Percentiles rank a stretch among this genome's conserved stretches.
Evolutionary conservation across 441 rosid genomes (phyloP).

Genomic region (Theobroma grandiflorum): DNA sequence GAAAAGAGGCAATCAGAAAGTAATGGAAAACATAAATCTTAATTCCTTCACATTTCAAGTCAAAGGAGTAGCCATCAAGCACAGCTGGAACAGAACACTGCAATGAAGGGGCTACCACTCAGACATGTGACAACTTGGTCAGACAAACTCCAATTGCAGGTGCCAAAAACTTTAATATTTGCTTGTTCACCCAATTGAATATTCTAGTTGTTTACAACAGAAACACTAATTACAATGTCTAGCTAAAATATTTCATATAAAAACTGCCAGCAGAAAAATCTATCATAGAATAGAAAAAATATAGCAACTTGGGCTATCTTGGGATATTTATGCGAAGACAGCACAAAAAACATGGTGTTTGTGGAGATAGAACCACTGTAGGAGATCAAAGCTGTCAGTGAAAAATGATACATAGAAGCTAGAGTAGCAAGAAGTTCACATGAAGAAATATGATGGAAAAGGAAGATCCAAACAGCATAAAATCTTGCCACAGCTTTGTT

Average conservation of each 20-base stretch:
- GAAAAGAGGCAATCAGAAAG: not conserved
- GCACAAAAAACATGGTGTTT: not conserved
- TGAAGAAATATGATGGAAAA: not conserved
- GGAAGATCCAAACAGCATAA: constrained; percentile 7
- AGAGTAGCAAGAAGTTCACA: not conserved
- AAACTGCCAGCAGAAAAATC: not conserved
- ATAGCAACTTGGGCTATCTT: not conserved
- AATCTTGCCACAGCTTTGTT: not conserved
- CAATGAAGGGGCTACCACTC: not conserved
- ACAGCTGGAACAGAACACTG: not conserved
- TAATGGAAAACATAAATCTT: not conserved
- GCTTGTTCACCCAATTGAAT: not conserved
- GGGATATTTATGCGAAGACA: not conserved
- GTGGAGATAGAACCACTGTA: not conserved
- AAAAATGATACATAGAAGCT: not conserved
- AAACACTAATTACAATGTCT: not conserved
- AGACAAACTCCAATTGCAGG: not conserved
- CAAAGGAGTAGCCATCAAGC: not conserved
- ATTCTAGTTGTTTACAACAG: not conserved
- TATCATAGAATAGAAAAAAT: not conserved
- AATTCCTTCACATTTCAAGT: not conserved
- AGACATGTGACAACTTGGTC: not conserved
- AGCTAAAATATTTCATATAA: not conserved
- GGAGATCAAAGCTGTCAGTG: not conserved
- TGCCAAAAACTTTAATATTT: not conserved